Evolutionary conservation across 2,329 filamentous ascomycete genomes (phyloP).

Genomic region (Aotearoamyces nothofagi): DNA sequence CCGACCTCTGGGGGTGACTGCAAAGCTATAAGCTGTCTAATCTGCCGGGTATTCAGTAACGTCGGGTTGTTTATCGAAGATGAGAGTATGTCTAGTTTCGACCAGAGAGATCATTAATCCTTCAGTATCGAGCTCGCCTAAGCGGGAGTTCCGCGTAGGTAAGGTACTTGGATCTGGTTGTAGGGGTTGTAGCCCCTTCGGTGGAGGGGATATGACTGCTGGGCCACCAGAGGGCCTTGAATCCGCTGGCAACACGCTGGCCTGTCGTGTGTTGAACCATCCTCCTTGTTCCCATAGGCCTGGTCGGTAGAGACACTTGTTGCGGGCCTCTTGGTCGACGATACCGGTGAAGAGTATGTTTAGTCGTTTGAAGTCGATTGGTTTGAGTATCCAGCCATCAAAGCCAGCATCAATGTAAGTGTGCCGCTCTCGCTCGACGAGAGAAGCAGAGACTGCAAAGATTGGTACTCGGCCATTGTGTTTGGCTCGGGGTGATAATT

Average conservation of each 20-base stretch:
- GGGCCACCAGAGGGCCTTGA: neutral
- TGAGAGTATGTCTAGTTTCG: no score
- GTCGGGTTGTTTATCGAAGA: no score
- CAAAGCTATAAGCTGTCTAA: no score
- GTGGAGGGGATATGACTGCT: neutral
- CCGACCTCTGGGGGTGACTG: no score
- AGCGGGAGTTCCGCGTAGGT: no score
- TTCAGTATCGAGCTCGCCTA: no score
- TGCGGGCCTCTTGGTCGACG: constrained; percentile 39
- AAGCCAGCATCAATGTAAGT: constrained; percentile 67
- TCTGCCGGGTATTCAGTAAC: no score
- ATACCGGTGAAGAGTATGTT: constrained; percentile 56
- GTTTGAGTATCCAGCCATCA: constrained; percentile 84
- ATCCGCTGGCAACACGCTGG: neutral
- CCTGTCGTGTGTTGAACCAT: constrained; percentile 42
- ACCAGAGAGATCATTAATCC: no score
- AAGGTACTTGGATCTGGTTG: no score
- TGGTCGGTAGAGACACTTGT: constrained; percentile 48
- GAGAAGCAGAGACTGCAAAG: constrained; percentile 74
- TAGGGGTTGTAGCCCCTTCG: neutral
- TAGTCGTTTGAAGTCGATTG: constrained; percentile 66
- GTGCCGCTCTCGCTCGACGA: constrained; percentile 53
- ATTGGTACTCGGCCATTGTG: constrained; percentile 58
- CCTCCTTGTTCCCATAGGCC: constrained; percentile 77
- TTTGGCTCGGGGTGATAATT: constrained; percentile 41